Conservation (phyloP, 176 grass and related monocot genomes). For the Dendrocalamus sinicus region DNA sequence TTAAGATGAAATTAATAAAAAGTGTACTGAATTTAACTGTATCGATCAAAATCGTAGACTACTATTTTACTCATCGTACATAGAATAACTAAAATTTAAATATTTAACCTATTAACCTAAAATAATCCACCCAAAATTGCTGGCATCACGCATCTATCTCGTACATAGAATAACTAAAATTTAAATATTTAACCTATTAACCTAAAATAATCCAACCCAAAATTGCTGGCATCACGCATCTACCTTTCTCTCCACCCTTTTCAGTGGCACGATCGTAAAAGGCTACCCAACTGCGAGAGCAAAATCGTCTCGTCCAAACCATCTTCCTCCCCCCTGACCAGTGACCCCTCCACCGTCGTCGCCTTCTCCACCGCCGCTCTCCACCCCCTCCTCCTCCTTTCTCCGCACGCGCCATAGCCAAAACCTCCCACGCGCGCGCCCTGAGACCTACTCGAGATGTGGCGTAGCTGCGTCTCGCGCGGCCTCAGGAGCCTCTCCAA, state of each 20-base stretch:
- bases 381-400: neutral
- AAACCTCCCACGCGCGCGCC: neutral
- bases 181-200: too few species aligned
- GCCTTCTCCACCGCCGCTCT: conserved; percentile 16
- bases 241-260: neutral
- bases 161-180: too few species aligned
- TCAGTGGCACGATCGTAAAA: too few species aligned
- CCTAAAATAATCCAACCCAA: too few species aligned
- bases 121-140: neutral
- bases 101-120: too few species aligned
- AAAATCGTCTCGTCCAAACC: too few species aligned
- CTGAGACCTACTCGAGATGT: conserved; percentile 61
- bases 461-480: conserved; percentile 81
- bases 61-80: too few species aligned
- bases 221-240: neutral
- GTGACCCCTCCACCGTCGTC: conserved; percentile 4
- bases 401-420: neutral
- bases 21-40: too few species aligned
- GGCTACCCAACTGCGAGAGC: too few species aligned
- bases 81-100: too few species aligned
- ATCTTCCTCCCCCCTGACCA: too few species aligned
- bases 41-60: fast-evolving
- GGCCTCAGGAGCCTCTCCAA: conserved; percentile 54
- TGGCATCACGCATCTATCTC: neutral
- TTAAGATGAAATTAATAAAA: too few species aligned